These are phyloP conservation scores for Aspergillus alliaceus DNA, from an alignment of 2,329 filamentous ascomycete species.

Conservation along the genomic window DNA sequence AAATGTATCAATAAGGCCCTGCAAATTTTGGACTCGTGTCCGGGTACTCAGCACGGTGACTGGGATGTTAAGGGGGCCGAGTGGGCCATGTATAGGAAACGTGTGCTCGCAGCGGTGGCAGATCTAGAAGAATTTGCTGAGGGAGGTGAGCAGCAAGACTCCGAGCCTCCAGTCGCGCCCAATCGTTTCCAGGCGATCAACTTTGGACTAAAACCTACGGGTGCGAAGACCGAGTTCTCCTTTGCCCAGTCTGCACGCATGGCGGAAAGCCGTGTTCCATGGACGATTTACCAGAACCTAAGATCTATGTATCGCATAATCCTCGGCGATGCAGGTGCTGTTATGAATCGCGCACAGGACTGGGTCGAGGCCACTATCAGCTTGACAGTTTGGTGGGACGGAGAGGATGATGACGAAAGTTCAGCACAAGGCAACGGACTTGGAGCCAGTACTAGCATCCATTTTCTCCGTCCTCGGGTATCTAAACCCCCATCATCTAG, in stretches of 20 bases:
- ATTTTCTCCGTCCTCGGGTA: slow-evolving; percentile 25
- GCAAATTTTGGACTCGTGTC: slow-evolving; percentile 70
- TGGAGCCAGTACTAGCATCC: slow-evolving; percentile 21
- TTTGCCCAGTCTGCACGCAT: slow-evolving; percentile 67
- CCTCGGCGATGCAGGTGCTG: slow-evolving; percentile 71
- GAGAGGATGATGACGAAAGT: slow-evolving; percentile 60
- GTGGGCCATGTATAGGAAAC: slow-evolving; percentile 81
- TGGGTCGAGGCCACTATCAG: slow-evolving; percentile 89
- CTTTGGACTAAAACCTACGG: slow-evolving; percentile 43
- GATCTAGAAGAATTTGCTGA: slow-evolving; percentile 78
- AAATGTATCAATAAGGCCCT: slow-evolving; percentile 68
- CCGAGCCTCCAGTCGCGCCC: slow-evolving; percentile 39
- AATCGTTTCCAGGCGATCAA: slow-evolving; percentile 49
- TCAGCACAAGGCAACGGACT: slow-evolving; percentile 24
- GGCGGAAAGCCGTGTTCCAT: slow-evolving; percentile 83
- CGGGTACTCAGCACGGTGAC: slow-evolving; percentile 61
- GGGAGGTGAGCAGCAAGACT: slow-evolving; percentile 58
- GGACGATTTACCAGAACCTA: slow-evolving; percentile 84
- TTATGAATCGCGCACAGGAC: slow-evolving; percentile 76
- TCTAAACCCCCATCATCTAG: slow-evolving; percentile 42
- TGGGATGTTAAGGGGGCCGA: slow-evolving; percentile 83
- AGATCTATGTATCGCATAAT: slow-evolving; percentile 78
- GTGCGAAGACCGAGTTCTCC: slow-evolving; percentile 53
- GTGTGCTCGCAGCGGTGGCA: slow-evolving; percentile 67
- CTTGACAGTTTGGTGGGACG: slow-evolving; percentile 89